Evolutionary conservation across 345 rosid genomes (phyloP).

Genomic region (Alliaria petiolata): DNA sequence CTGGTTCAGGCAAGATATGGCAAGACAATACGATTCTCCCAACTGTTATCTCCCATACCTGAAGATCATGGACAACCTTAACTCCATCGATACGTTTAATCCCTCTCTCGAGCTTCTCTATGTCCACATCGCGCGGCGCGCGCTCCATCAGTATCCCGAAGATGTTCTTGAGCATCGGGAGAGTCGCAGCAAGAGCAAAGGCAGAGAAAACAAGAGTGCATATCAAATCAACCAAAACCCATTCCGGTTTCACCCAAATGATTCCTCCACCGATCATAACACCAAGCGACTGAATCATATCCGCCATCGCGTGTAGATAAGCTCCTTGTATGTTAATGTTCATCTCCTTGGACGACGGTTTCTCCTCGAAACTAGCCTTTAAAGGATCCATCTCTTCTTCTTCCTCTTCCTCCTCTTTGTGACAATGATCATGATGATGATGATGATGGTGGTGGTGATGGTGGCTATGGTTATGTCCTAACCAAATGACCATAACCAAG

Average conservation of each 20-base stretch:
- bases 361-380: slow-evolving; percentile 23
- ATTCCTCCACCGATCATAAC: slow-evolving; percentile 76
- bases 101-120: slow-evolving; percentile 42
- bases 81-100: slow-evolving; percentile 54
- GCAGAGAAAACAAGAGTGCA: slow-evolving; percentile 64
- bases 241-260: slow-evolving; percentile 61
- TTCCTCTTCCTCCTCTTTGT: slow-evolving; percentile 31
- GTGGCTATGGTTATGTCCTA: slow-evolving; percentile 51
- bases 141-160: slow-evolving; percentile 64
- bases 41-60: slow-evolving; percentile 72
- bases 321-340: slow-evolving; percentile 90
- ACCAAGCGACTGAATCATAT: slow-evolving; percentile 74
- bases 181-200: slow-evolving; percentile 50
- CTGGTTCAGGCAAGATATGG: slow-evolving; percentile 57
- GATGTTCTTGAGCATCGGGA: slow-evolving; percentile 58
- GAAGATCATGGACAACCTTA: slow-evolving; percentile 57
- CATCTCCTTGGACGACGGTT: slow-evolving; percentile 14
- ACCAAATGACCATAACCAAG: slow-evolving; percentile 60
- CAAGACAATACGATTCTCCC: slow-evolving; percentile 69
- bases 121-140: slow-evolving; percentile 50
- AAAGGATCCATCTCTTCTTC: slow-evolving; percentile 39
- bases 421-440: slow-evolving; percentile 26
- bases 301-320: slow-evolving; percentile 64
- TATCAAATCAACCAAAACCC: slow-evolving; percentile 65
- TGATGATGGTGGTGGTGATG: slow-evolving; percentile 22